These are phyloP conservation scores for Cadophora sp. DNA, from an alignment of 2,329 filamentous ascomycete genomes.

Conservation along the genomic window DNA sequence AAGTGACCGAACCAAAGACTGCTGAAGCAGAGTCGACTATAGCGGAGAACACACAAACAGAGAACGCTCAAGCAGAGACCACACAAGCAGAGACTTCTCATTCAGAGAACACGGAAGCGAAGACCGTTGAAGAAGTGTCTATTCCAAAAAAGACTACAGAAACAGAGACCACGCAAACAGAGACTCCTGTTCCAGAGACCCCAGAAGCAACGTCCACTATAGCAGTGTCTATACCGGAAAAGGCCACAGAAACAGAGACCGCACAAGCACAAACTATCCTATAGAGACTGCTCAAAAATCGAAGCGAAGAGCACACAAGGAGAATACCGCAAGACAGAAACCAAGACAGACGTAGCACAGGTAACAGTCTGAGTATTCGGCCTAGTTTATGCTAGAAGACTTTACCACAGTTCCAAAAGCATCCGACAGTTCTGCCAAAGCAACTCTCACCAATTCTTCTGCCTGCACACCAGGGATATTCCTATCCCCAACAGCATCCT, in stretches of 20 bases:
- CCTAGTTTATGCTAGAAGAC: slow-evolving; percentile 41
- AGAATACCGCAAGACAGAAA: background rate
- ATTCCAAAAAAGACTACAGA: background rate
- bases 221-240: background rate
- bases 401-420: slow-evolving; percentile 65
- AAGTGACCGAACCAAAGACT: background rate
- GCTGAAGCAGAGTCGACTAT: background rate
- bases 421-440: slow-evolving; percentile 66
- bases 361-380: background rate
- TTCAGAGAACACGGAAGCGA: background rate
- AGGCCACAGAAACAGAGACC: background rate
- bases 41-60: background rate
- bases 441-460: slow-evolving; percentile 56
- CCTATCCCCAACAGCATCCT: slow-evolving; percentile 69
- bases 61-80: background rate
- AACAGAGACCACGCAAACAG: background rate
- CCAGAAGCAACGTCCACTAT: background rate
- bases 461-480: slow-evolving; percentile 66
- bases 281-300: background rate
- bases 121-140: background rate
- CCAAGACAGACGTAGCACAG: background rate
- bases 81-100: background rate
- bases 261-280: background rate
- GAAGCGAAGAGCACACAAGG: background rate
- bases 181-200: background rate